Conservation (phyloP, 495 filamentous ascomycete species). For the Penicillium fimorum region DNA sequence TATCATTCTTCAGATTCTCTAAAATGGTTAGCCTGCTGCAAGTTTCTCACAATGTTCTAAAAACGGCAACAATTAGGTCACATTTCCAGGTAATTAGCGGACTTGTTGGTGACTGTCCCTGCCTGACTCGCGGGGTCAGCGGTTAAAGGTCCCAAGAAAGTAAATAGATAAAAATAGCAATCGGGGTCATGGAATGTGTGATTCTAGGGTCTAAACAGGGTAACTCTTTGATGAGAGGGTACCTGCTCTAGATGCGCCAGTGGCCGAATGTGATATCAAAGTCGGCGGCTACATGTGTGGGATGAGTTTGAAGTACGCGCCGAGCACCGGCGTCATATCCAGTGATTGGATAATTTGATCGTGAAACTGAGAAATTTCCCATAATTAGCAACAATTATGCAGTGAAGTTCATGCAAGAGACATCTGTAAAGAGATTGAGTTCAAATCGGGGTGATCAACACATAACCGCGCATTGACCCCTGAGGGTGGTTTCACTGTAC, state of each 20-base stretch:
- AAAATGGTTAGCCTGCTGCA: conserved; percentile 30
- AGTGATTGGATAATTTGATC: conserved; percentile 2
- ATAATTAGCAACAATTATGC: conserved; percentile 27
- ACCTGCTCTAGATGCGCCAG: conserved; percentile 6
- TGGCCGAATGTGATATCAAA: conserved; percentile 22
- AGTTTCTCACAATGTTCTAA: conserved; percentile 31
- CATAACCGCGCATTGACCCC: conserved; percentile 10
- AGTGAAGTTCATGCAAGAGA: conserved; percentile 10
- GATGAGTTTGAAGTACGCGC: conserved; percentile 30
- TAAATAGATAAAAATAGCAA: conserved; percentile 27
- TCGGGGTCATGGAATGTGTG: conserved; percentile 13
- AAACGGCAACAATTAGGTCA: conserved; percentile 40
- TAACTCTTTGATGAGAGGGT: conserved; percentile 2
- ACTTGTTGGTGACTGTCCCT: conserved; percentile 8
- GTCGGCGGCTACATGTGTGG: conserved; percentile 30
- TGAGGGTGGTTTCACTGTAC: background rate
- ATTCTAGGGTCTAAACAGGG: conserved; percentile 14
- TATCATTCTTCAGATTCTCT: conserved; percentile 33
- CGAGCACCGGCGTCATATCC: conserved; percentile 21
- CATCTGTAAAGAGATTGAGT: conserved; percentile 4
- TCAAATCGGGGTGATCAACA: background rate
- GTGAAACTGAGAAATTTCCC: conserved; percentile 18
- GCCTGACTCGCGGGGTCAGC: conserved; percentile 22
- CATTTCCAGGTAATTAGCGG: conserved; percentile 31
- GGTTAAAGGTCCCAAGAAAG: conserved; percentile 15